Evolutionary conservation across 2,329 filamentous ascomycete genomes (phyloP).

Genomic region (Ceratocystis colombiana): DNA sequence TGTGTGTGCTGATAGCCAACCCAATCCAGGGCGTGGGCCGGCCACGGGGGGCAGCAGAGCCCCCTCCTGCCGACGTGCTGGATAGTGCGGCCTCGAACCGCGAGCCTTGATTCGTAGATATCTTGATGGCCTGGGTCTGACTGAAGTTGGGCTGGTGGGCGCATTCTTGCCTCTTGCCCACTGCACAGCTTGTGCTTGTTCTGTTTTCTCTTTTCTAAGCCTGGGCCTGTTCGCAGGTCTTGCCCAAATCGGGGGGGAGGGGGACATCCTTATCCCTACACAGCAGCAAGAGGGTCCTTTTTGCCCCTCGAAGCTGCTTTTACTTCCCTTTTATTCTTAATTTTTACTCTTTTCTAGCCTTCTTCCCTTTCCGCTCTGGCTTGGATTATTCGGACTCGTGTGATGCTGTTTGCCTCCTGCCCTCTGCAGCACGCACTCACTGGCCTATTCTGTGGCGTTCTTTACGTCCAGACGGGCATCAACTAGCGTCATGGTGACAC

Average conservation of each 20-base stretch:
- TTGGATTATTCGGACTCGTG: neutral
- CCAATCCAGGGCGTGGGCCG: neutral
- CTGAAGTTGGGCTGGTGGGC: neutral
- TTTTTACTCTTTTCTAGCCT: neutral
- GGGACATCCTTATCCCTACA: neutral
- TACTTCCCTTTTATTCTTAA: neutral
- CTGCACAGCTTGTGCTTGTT: neutral
- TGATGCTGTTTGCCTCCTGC: neutral
- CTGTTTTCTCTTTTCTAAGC: constrained; percentile 1
- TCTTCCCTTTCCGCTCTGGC: neutral
- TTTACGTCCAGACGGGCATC: neutral
- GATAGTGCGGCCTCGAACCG: neutral
- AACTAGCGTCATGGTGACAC: neutral
- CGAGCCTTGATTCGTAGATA: neutral
- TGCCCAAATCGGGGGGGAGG: neutral
- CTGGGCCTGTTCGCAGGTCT: neutral
- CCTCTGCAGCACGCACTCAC: neutral
- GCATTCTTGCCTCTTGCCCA: neutral
- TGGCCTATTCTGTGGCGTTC: neutral
- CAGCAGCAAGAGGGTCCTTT: neutral
- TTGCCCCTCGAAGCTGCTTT: neutral
- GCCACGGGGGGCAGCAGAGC: neutral
- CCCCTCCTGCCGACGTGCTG: neutral
- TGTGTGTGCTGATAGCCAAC: neutral
- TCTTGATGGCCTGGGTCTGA: neutral